Base-by-base conservation (phyloP, 805 yeast species). In the Suhomyces sp. region DNA sequence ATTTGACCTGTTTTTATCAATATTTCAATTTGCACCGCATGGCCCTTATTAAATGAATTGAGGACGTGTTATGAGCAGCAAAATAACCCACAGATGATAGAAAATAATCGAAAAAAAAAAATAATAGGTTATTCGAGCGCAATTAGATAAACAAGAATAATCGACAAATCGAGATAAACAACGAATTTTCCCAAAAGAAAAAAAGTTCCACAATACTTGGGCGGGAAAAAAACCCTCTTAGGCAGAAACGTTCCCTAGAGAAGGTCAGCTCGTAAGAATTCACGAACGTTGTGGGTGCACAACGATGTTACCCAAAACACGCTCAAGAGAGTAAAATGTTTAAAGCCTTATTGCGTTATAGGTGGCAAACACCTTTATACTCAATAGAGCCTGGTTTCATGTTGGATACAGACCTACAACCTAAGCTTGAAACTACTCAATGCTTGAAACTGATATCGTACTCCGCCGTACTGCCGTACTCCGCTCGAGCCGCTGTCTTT, bases 51-150 rank as follows among this genome's bases (percentile, higher is more conserved):
- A 19, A 31, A 33, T 46, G 35, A 21, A 46, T 35, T 21, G 15
- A 46, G 43, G 41, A 45, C 48, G 48, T 45, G 48, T 46, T 29
- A 46, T 46, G 48, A 37, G 24, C 33, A 37, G 48, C 48, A 46
- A 46, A 33, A 21, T 20, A 46, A 35, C 12, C 33, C 17, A 46
- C 21, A 33, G 21, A 41, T 17, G 9, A 21, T 17, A 41, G 35
- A 46, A 46, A 35, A 46, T 20, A 33, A 33, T 24, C 20, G 31
- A 33, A 27, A 46, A 20, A 12, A 33, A 21, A 22, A 41, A 22
- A 13, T 19, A 20, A 19, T 22, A 6, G 13, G 20, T 13, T 37
- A 37, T 17, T 41, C 44, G 29, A 21, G 48, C 48, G 43, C 41
- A 46, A 29, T 27, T 19, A 46, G 48, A 33, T 46, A 46, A 46